A percentile compares a stretch with the other conserved stretches of the same genome.
phyloP scores from a whole-genome alignment of 1,139 yeast genomes.

The Yamadazyma songkhlaensis region DNA sequence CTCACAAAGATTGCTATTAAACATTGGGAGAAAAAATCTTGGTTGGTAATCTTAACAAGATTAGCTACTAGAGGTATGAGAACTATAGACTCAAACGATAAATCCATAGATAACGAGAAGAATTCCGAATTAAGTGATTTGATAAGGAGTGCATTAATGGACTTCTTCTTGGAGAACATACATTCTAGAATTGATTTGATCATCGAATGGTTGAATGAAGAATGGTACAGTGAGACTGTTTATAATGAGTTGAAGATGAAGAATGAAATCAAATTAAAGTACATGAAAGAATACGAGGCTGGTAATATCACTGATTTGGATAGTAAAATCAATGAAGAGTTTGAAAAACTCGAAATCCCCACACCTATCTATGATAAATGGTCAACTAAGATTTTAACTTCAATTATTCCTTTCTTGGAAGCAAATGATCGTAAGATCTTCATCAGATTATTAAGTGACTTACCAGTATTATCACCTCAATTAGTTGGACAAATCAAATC shows the following conservation, averaged over 20 bases:
- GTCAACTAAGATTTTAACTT: slow-evolving; percentile 72
- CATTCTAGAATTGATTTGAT: slow-evolving; percentile 70
- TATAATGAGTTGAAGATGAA: slow-evolving; percentile 25
- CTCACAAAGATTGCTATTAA: slow-evolving; percentile 55
- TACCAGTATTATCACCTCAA: slow-evolving; percentile 68
- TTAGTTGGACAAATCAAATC: slow-evolving; percentile 67
- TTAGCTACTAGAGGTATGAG: slow-evolving; percentile 77
- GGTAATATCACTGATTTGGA: slow-evolving; percentile 8
- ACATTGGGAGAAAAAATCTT: slow-evolving; percentile 69
- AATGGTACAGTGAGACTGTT: slow-evolving; percentile 78
- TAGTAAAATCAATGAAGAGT: slow-evolving; percentile 9
- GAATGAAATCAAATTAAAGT: slow-evolving; percentile 17
- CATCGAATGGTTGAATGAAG: slow-evolving; percentile 95
- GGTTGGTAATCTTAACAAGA: slow-evolving; percentile 75
- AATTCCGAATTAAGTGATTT: slow-evolving; percentile 50
- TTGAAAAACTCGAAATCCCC: slow-evolving; percentile 14
- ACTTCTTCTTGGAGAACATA: slow-evolving; percentile 72
- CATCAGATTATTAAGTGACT: slow-evolving; percentile 77
- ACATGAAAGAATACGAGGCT: slow-evolving; percentile 15
- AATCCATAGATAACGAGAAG: slow-evolving; percentile 17
- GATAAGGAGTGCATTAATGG: slow-evolving; percentile 68
- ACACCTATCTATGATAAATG: slow-evolving; percentile 62
- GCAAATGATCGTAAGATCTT: slow-evolving; percentile 75
- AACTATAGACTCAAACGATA: slow-evolving; percentile 19
- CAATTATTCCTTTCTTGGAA: slow-evolving; percentile 81